A percentile compares a stretch with the other conserved stretches of the same genome.
Evolutionary conservation across 1,284 basidiomycete species (phyloP).

Genomic region (Kalmanozyma brasiliensis): DNA sequence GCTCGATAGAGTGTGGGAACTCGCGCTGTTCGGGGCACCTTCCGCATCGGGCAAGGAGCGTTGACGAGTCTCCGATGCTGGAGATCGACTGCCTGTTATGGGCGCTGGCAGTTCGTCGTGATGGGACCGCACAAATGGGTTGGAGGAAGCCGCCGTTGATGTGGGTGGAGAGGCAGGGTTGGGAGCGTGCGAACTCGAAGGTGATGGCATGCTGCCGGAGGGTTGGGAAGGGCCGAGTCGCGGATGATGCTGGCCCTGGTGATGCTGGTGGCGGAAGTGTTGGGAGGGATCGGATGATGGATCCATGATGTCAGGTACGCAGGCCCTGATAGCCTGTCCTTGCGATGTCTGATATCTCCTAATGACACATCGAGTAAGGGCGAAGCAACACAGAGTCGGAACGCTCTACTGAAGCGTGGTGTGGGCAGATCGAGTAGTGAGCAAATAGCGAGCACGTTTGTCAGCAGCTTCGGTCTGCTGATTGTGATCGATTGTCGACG

Average conservation of each 20-base stretch:
- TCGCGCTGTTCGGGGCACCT: conserved; percentile 7
- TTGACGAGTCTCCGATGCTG: background rate
- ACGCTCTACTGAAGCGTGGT: too few species aligned
- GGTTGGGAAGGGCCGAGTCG: conserved; percentile 10
- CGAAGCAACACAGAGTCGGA: too few species aligned
- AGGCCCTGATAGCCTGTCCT: too few species aligned
- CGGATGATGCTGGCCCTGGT: conserved; percentile 18
- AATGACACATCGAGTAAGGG: too few species aligned
- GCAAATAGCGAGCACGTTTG: too few species aligned
- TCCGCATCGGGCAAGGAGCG: conserved; percentile 2
- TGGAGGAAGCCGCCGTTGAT: conserved; percentile 29
- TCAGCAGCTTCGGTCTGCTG: too few species aligned
- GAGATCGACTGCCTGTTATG: background rate
- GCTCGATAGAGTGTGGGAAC: background rate
- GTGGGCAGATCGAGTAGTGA: too few species aligned
- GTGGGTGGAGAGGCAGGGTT: conserved; percentile 24
- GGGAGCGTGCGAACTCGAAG: conserved; percentile 20
- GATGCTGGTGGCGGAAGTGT: conserved; percentile 18
- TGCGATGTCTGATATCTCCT: too few species aligned
- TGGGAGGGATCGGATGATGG: conserved; percentile 24
- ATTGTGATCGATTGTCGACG: too few species aligned
- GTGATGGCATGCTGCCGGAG: conserved; percentile 19
- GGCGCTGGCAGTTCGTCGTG: conserved; percentile 14
- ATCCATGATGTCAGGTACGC: conserved; percentile 14
- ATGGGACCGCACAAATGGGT: conserved; percentile 29